phyloP scores from a whole-genome alignment of 345 rosid genomes.

The Streptanthus diversifolius region DNA sequence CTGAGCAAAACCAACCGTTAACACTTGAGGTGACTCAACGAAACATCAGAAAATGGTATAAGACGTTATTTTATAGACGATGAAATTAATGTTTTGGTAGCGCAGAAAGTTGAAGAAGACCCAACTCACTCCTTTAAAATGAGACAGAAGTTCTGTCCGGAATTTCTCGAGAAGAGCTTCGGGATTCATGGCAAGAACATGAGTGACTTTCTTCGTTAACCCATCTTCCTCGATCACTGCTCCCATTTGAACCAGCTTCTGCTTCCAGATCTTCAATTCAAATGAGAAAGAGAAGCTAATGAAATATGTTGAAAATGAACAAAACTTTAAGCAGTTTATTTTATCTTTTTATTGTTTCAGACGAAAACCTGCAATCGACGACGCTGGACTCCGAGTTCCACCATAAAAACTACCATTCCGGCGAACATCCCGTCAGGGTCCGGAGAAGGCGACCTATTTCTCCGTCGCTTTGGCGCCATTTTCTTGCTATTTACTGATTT shows the following conservation, averaged over 20 bases:
- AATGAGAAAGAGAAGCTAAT: not conserved
- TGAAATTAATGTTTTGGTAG: not conserved
- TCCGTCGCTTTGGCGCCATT: conserved; percentile 78
- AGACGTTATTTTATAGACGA: not conserved
- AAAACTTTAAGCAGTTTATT: not conserved
- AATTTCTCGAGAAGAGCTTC: conserved; percentile 44
- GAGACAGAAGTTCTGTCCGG: conserved; percentile 35
- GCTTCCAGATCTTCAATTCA: conserved; percentile 73
- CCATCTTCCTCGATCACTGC: conserved; percentile 47
- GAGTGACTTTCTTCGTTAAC: conserved; percentile 55
- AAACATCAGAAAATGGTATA: not conserved
- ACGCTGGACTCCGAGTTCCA: conserved; percentile 62
- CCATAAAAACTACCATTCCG: conserved; percentile 60
- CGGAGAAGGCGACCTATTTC: conserved; percentile 38
- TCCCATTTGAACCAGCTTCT: conserved; percentile 83
- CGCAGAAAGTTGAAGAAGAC: not conserved
- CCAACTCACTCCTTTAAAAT: conserved; percentile 58
- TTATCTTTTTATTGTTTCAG: not conserved
- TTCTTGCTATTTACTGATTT: not conserved
- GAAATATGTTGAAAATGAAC: not conserved
- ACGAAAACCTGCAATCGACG: conserved; percentile 76
- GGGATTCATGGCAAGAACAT: conserved; percentile 54
- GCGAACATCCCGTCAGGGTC: conserved; percentile 71
- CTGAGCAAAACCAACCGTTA: not conserved
- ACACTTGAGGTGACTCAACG: not conserved